phyloP scores from a whole-genome alignment of 495 filamentous ascomycete genomes.

The Articulospora tetracladia region DNA sequence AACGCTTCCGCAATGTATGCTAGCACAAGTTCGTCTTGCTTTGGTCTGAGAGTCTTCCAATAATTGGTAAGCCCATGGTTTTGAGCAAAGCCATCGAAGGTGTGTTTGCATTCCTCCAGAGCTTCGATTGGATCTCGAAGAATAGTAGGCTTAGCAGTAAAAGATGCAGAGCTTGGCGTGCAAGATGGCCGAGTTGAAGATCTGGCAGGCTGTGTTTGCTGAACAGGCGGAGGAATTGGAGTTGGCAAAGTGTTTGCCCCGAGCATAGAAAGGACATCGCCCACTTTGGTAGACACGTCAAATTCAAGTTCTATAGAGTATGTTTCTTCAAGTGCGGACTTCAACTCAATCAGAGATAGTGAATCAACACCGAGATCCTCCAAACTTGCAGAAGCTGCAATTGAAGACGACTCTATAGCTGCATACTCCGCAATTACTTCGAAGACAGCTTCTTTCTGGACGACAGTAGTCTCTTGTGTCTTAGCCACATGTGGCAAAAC shows the following conservation, averaged over 20 bases:
- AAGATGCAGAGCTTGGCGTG: not conserved
- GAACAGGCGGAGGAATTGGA: not conserved
- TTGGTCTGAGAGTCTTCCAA: not conserved
- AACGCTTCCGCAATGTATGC: constrained; percentile 40
- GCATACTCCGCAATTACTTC: not conserved
- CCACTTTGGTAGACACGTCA: not conserved
- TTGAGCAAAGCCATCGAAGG: constrained; percentile 35
- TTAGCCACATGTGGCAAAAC: not conserved
- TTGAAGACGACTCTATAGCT: not conserved
- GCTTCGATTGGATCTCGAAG: constrained; percentile 12
- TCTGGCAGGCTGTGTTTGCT: not conserved
- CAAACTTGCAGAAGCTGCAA: not conserved
- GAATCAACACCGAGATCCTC: not conserved
- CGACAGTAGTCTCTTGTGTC: not conserved
- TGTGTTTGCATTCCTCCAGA: not conserved
- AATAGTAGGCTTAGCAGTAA: not conserved
- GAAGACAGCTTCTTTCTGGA: not conserved
- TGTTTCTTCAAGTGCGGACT: not conserved
- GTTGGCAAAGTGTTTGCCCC: not conserved
- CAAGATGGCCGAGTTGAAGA: not conserved
- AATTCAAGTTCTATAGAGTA: not conserved
- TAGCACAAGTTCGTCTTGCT: constrained; percentile 33
- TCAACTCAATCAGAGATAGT: not conserved
- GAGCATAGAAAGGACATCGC: not conserved
- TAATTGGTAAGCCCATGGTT: constrained; percentile 34